Conservation (phyloP, 116 monocot species). For the Cymodocea nodosa region DNA sequence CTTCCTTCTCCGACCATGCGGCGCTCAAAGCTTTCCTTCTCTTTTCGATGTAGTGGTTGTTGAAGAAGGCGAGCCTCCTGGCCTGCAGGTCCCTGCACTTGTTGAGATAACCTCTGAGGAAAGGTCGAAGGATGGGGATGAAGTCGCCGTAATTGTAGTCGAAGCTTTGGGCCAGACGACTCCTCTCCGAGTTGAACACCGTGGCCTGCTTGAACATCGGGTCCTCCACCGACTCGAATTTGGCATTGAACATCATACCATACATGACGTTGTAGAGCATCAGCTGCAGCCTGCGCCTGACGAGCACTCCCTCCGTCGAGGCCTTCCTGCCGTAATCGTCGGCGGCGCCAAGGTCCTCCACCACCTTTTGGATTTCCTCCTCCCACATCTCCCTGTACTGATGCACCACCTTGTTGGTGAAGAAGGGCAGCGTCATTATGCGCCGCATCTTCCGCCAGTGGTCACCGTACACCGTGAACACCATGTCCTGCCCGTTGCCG, state of each 20-base stretch:
- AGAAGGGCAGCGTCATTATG: slow-evolving; percentile 92
- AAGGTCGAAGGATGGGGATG: slow-evolving; percentile 48
- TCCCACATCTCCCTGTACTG: slow-evolving; percentile 70
- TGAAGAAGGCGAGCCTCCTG: slow-evolving; percentile 6
- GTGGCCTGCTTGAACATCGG: not conserved
- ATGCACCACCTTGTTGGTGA: slow-evolving; percentile 92
- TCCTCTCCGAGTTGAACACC: slow-evolving; percentile 24
- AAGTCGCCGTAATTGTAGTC: slow-evolving; percentile 68
- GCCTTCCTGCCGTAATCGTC: not conserved
- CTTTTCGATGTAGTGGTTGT: not conserved
- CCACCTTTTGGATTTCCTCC: slow-evolving; percentile 43
- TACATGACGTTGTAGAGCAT: slow-evolving; percentile 77
- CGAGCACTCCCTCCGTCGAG: slow-evolving; percentile 31
- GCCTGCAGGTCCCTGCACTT: slow-evolving; percentile 42
- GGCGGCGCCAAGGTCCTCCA: slow-evolving; percentile 16
- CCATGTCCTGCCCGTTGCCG: slow-evolving; percentile 85
- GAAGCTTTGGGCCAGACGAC: slow-evolving; percentile 54
- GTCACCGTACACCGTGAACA: slow-evolving; percentile 93
- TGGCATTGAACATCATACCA: slow-evolving; percentile 57
- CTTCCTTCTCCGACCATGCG: not conserved
- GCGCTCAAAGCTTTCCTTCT: not conserved
- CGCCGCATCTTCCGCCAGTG: slow-evolving; percentile 96
- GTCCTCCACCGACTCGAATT: slow-evolving; percentile 27
- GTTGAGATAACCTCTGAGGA: slow-evolving; percentile 43
- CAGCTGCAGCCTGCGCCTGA: slow-evolving; percentile 38